phyloP scores from a whole-genome alignment of 2,329 filamentous ascomycete genomes.

The Lachnellula subtilissima region DNA sequence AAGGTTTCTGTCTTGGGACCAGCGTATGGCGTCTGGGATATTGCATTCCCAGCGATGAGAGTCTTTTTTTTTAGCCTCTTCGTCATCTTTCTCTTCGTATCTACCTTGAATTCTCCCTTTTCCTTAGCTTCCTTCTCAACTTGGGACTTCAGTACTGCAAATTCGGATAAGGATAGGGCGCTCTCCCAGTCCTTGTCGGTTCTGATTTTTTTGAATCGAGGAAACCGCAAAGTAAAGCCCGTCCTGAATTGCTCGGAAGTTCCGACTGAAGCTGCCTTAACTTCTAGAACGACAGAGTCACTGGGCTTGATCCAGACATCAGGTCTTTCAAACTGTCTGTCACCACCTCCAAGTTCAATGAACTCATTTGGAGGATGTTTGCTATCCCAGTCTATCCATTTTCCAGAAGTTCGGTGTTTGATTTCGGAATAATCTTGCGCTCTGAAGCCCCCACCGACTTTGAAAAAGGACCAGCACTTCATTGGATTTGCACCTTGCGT shows the following conservation, averaged over 20 bases:
- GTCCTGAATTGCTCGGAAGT: slow-evolving; percentile 73
- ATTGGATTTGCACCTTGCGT: slow-evolving; percentile 49
- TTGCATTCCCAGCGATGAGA: slow-evolving; percentile 66
- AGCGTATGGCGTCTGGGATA: slow-evolving; percentile 46
- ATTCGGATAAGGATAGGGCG: slow-evolving; percentile 73
- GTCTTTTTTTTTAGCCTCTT: slow-evolving; percentile 66
- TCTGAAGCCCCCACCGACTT: slow-evolving; percentile 90
- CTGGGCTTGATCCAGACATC: slow-evolving; percentile 91
- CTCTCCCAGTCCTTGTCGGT: slow-evolving; percentile 81
- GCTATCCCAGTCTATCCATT: slow-evolving; percentile 83
- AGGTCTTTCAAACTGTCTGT: slow-evolving; percentile 68
- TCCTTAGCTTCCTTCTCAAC: slow-evolving; percentile 68
- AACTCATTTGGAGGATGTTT: slow-evolving; percentile 71
- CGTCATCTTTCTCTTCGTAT: slow-evolving; percentile 53
- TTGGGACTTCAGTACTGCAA: slow-evolving; percentile 63
- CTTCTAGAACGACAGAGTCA: slow-evolving; percentile 80
- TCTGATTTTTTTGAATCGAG: slow-evolving; percentile 76
- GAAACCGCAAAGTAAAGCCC: slow-evolving; percentile 78
- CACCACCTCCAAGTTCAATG: slow-evolving; percentile 76
- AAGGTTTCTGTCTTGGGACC: slow-evolving; percentile 63
- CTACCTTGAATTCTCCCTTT: slow-evolving; percentile 68
- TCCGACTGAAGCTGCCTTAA: slow-evolving; percentile 79
- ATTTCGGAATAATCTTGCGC: slow-evolving; percentile 81
- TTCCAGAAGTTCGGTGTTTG: slow-evolving; percentile 78
- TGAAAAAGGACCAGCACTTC: slow-evolving; percentile 92